phyloP scores from a whole-genome alignment of 1,284 basidiomycete species.

The Earliella scabrosa region DNA sequence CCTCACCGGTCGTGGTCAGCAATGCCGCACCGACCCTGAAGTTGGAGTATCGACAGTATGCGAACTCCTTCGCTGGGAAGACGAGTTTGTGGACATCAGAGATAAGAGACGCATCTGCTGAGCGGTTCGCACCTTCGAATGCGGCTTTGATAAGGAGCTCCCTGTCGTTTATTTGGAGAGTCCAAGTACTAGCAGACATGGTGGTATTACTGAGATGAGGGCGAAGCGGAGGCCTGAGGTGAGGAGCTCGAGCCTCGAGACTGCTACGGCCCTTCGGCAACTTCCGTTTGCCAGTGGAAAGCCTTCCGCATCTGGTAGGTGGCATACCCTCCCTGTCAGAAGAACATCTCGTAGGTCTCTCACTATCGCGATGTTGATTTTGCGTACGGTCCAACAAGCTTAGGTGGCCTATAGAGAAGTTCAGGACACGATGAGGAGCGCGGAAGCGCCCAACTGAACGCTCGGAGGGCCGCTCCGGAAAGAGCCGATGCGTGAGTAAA shows the following conservation, averaged over 20 bases:
- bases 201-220: no score
- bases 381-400: no score
- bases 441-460: not conserved
- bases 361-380: no score
- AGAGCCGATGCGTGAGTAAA: slow-evolving; percentile 25
- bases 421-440: not conserved
- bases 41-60: slow-evolving; percentile 82
- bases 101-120: not conserved
- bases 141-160: slow-evolving; percentile 39
- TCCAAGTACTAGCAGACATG: slow-evolving; percentile 32
- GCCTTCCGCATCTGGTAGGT: no score
- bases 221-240: not conserved
- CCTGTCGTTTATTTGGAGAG: slow-evolving; percentile 28
- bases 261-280: no score
- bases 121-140: slow-evolving; percentile 32
- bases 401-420: no score
- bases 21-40: slow-evolving; percentile 91
- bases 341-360: no score
- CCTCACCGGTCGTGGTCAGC: slow-evolving; percentile 66
- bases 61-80: slow-evolving; percentile 52
- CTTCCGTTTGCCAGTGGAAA: no score
- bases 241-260: not conserved
- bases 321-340: no score
- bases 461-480: slow-evolving; percentile 11
- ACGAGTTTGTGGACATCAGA: not conserved